Evolutionary conservation across 2,329 filamentous ascomycete species (phyloP).

Genomic region (Colletotrichum tanaceti): DNA sequence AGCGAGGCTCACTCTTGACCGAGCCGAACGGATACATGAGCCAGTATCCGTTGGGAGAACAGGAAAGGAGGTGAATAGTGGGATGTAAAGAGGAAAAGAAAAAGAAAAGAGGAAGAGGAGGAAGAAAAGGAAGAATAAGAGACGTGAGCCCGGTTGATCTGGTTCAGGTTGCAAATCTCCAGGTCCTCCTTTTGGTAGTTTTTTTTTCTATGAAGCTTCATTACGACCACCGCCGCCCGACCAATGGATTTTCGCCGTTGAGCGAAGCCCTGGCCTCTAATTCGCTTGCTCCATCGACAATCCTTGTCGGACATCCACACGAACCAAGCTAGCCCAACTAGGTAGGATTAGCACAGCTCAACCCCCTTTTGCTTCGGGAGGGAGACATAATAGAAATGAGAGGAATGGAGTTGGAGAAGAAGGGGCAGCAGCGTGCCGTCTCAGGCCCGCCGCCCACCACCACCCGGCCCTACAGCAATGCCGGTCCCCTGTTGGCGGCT

Average conservation of each 20-base stretch:
- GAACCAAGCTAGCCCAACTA: constrained; percentile 16
- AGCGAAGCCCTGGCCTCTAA: constrained; percentile 28
- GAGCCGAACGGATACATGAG: neutral
- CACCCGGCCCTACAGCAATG: neutral
- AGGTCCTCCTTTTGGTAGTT: constrained; percentile 38
- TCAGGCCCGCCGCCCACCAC: constrained; percentile 1
- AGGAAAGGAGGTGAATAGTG: too few species aligned
- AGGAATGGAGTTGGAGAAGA: neutral
- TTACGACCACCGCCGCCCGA: constrained; percentile 23
- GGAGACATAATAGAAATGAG: neutral
- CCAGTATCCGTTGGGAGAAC: too few species aligned
- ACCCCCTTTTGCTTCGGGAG: constrained; percentile 34
- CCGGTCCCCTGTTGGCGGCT: constrained; percentile 14
- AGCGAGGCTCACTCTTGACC: too few species aligned
- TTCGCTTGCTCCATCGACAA: constrained; percentile 32
- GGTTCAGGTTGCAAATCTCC: constrained; percentile 31
- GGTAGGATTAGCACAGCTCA: constrained; percentile 26
- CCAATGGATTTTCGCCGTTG: constrained; percentile 18
- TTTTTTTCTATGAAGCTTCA: constrained; percentile 39
- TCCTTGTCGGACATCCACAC: constrained; percentile 24
- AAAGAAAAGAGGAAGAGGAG: neutral
- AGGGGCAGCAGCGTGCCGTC: constrained; percentile 29
- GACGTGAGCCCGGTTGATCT: neutral
- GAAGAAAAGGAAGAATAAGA: neutral
- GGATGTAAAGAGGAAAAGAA: too few species aligned